Percentiles rank a stretch among this genome's conserved stretches.
These are phyloP conservation scores for Stentor roeselii DNA, from an alignment of 73 alveolate species.

Conservation along the genomic window DNA sequence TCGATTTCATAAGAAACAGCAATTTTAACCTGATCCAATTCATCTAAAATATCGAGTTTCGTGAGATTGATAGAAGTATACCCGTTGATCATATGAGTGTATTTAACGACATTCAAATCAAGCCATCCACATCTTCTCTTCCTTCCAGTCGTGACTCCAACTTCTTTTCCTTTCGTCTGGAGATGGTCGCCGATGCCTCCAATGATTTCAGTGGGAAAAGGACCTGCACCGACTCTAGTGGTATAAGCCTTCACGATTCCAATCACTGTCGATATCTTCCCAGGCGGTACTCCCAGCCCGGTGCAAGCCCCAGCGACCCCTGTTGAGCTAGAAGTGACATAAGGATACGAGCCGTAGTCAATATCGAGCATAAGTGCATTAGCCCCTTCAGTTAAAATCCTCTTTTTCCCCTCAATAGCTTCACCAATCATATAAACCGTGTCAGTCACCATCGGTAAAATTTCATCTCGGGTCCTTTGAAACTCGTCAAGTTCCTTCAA, in stretches of 20 bases:
- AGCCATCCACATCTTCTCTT: constrained; percentile 98
- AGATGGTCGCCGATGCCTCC: constrained; percentile 61
- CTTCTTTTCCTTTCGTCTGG: constrained; percentile 87
- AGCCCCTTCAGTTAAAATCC: constrained; percentile 92
- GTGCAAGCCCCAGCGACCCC: constrained; percentile 93
- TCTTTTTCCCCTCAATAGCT: constrained; percentile 46
- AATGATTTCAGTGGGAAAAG: constrained; percentile 92
- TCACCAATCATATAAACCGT: constrained; percentile 52
- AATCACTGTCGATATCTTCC: constrained; percentile 77
- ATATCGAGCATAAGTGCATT: constrained; percentile 94
- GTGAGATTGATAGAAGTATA: constrained; percentile 79
- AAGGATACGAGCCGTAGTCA: constrained; percentile 98
- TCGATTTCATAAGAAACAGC: constrained; percentile 57
- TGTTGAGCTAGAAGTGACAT: constrained; percentile 92
- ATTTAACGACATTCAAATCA: constrained; percentile 71
- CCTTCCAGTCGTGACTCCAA: constrained; percentile 97
- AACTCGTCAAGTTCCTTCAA: constrained; percentile 54
- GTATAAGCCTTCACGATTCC: constrained; percentile 97
- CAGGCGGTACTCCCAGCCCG: constrained; percentile 96
- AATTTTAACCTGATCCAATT: constrained; percentile 62
- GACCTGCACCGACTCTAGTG: constrained; percentile 98
- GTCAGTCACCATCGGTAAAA: constrained; percentile 70
- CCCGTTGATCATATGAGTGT: constrained; percentile 78
- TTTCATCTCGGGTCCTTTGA: constrained; percentile 51
- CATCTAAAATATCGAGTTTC: constrained; percentile 91